phyloP scores from a whole-genome alignment of 768 basidiomycete species.

The Phlebiopsis flavidoalba region DNA sequence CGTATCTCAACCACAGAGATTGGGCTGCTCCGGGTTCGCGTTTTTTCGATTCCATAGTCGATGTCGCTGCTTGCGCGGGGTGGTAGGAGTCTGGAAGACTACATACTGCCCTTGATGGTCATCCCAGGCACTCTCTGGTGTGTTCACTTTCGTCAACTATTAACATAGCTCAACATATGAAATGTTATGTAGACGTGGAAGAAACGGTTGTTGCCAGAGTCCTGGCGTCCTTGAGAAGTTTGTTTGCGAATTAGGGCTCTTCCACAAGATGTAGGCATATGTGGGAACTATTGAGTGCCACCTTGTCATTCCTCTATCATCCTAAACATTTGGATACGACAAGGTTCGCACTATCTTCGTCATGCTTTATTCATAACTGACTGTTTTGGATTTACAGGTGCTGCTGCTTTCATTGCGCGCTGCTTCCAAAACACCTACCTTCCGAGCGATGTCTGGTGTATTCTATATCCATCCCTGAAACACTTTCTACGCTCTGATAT shows the following conservation, averaged over 20 bases:
- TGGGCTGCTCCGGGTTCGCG: slow-evolving; percentile 66
- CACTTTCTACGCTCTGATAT: slow-evolving; percentile 86
- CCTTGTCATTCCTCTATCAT: slow-evolving; percentile 87
- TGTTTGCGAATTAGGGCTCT: slow-evolving; percentile 86
- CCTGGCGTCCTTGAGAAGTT: slow-evolving; percentile 77
- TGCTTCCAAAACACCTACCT: slow-evolving; percentile 78
- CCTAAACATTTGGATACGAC: slow-evolving; percentile 94
- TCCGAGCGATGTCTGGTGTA: slow-evolving; percentile 92
- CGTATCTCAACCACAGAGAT: slow-evolving; percentile 84
- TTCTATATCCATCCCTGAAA: slow-evolving; percentile 86
- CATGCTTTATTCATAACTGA: neutral
- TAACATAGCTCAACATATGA: slow-evolving; percentile 1
- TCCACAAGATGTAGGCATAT: slow-evolving; percentile 94
- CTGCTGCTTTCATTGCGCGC: slow-evolving; percentile 86
- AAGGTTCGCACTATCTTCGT: slow-evolving; percentile 47
- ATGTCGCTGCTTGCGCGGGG: slow-evolving; percentile 94
- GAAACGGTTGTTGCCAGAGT: slow-evolving; percentile 93
- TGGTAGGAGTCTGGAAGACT: slow-evolving; percentile 87
- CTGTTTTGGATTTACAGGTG: slow-evolving; percentile 41
- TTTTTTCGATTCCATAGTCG: slow-evolving; percentile 95
- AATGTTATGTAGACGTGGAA: slow-evolving; percentile 67
- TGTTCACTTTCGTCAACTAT: neutral
- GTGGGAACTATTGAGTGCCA: slow-evolving; percentile 92
- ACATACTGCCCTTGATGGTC: slow-evolving; percentile 96
- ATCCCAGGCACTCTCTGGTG: slow-evolving; percentile 91